A percentile compares a stretch with the other conserved stretches of the same genome.
phyloP scores from a whole-genome alignment of 768 basidiomycete genomes.

The Flagelloscypha sp. region DNA sequence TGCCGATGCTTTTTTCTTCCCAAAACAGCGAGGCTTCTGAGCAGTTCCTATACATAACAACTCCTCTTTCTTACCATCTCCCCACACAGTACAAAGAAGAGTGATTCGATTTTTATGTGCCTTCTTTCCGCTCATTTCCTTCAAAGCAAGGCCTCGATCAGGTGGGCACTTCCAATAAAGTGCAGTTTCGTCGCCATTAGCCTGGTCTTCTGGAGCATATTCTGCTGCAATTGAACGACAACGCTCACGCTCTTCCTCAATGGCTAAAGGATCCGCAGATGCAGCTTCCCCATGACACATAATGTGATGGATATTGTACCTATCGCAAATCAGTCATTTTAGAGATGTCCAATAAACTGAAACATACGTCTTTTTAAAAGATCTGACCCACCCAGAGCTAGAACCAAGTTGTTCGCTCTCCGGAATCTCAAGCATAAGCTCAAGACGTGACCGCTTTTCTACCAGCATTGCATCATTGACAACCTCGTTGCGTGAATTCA shows the following conservation, averaged over 20 bases:
- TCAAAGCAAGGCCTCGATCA: constrained; percentile 22
- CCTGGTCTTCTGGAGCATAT: constrained; percentile 16
- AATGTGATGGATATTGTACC: too few relatives aligned
- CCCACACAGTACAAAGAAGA: constrained; percentile 22
- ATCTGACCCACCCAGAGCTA: constrained; percentile 16
- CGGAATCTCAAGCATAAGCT: constrained; percentile 20
- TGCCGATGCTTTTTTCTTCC: constrained; percentile 13
- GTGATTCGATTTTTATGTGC: constrained; percentile 21
- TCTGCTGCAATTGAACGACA: constrained; percentile 12
- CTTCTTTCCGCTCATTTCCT: constrained; percentile 27
- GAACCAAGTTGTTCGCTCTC: constrained; percentile 14
- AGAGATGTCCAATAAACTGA: too few relatives aligned
- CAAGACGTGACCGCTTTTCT: constrained; percentile 17
- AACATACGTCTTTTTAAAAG: constrained; percentile 16
- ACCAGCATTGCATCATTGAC: constrained; percentile 20
- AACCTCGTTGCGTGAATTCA: constrained; percentile 18
- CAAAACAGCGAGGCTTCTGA: constrained; percentile 22
- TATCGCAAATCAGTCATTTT: too few relatives aligned
- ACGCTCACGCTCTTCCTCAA: constrained; percentile 12
- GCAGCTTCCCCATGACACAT: constrained; percentile 22
- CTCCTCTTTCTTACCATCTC: constrained; percentile 22
- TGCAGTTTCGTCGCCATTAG: constrained; percentile 19
- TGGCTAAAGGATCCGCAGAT: constrained; percentile 16
- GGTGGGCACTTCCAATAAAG: constrained; percentile 21
- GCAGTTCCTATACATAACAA: constrained; percentile 27